Conservation (phyloP, 1,284 basidiomycete species). For the Marasmius oreades region DNA sequence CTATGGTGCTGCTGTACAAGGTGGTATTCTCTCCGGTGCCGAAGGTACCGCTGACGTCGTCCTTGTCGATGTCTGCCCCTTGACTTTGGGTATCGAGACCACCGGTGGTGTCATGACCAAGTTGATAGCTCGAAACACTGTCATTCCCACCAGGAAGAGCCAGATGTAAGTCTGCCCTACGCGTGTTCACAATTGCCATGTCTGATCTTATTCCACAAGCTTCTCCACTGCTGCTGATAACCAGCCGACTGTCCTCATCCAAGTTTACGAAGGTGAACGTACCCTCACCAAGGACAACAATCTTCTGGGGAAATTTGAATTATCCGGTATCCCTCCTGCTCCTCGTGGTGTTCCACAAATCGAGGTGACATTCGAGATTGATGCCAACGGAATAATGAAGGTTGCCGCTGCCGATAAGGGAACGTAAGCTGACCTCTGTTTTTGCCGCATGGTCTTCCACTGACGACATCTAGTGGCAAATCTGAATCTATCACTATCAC, state of each 20-base stretch:
- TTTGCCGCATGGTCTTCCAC: neutral
- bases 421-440: conserved; percentile 48
- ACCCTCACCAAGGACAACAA: conserved; percentile 98
- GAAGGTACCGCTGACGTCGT: conserved; percentile 84
- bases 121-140: conserved; percentile 94
- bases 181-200: neutral
- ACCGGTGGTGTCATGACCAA: conserved; percentile 99
- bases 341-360: conserved; percentile 95
- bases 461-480: conserved; percentile 61
- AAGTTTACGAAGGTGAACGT: conserved; percentile 94
- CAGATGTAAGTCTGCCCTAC: conserved; percentile 63
- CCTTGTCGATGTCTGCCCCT: conserved; percentile 93
- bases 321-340: conserved; percentile 88
- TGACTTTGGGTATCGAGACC: conserved; percentile 97
- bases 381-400: conserved; percentile 91
- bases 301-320: conserved; percentile 94
- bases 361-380: conserved; percentile 93
- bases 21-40: conserved; percentile 91
- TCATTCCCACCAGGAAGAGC: conserved; percentile 96
- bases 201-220: conserved; percentile 30
- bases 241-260: conserved; percentile 88
- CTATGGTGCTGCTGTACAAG: conserved; percentile 97
- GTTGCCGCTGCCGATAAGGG: conserved; percentile 89
- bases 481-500: conserved; percentile 86
- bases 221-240: conserved; percentile 97